phyloP scores from a whole-genome alignment of 2,329 filamentous ascomycete genomes.

The Coleophoma cylindrospora region DNA sequence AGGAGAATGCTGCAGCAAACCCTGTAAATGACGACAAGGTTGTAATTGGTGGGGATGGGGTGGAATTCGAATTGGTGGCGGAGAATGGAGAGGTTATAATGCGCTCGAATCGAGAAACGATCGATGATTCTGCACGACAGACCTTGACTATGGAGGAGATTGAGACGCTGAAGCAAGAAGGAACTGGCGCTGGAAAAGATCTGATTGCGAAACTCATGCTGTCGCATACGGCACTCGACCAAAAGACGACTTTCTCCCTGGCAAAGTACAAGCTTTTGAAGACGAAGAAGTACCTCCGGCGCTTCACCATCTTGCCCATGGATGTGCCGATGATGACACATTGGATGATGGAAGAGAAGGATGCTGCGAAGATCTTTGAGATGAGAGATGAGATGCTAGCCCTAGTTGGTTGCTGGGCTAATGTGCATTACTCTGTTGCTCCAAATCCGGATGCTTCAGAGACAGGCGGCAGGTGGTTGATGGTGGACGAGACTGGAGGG shows the following conservation, averaged over 20 bases:
- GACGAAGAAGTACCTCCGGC: conserved; percentile 84
- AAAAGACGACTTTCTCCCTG: conserved; percentile 90
- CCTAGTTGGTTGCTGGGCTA: conserved; percentile 81
- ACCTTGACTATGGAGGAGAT: conserved; percentile 69
- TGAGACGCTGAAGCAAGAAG: conserved; percentile 66
- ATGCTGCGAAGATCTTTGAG: conserved; percentile 77
- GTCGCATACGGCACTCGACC: conserved; percentile 82
- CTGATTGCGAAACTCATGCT: conserved; percentile 90
- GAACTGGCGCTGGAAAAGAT: conserved; percentile 75
- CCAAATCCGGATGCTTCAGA: conserved; percentile 2
- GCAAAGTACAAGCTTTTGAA: conserved; percentile 96
- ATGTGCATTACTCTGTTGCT: conserved; percentile 62
- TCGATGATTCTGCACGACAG: conserved; percentile 64
- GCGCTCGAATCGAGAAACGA: conserved; percentile 52
- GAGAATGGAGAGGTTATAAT: conserved; percentile 44
- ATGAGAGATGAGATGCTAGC: conserved; percentile 79
- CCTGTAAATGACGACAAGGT: conserved; percentile 36
- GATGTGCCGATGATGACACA: conserved; percentile 72
- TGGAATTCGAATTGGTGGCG: conserved; percentile 41
- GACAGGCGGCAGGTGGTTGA: conserved; percentile 56
- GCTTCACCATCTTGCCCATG: conserved; percentile 80
- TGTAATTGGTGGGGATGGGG: conserved; percentile 33
- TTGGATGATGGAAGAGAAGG: conserved; percentile 75
- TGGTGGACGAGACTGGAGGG: conserved; percentile 67
- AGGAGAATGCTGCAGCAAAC: conserved; percentile 41